Base-by-base conservation (phyloP, 2,329 filamentous ascomycete genomes). In the Coniella lustricola region DNA sequence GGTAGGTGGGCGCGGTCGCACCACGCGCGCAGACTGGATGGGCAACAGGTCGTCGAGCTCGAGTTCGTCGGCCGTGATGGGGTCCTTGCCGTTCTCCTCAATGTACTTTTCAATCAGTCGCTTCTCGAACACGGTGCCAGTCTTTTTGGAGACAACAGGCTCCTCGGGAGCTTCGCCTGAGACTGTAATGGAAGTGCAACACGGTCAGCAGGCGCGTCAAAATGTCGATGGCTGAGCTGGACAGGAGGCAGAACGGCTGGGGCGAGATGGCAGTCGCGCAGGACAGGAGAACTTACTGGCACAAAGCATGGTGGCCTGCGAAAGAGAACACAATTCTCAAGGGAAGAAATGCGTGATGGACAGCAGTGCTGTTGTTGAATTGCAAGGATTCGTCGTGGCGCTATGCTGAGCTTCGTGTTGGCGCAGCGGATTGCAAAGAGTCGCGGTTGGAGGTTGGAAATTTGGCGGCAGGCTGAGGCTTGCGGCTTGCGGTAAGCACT, bases 131-230 rank as follows among this genome's bases (percentile, higher is more conserved):
- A 97, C 81, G 65, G 86, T 84, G 60, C 91, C 88, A 63, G 89
- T 94, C 73, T 96, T 95, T 68, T 87, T 85, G 63, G 93, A 98
- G 62, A 90, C 87, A 58, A 97, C 91, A 48, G 93, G 90, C 70
- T 90, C 85, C 72, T 95, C 87, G 56, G 93, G 91, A 72, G 89
- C 84, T 79, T 96, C 91, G 71, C 93, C 93, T 54, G 93, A 98
- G 69, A 98, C 91, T 95, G 62, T 48, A 20, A 17, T 32, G 18
- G 36, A 34, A 4, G 17, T 32, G 22, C 7, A 29, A 25, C 34
- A 17, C 14, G 43, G 44, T 50, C 33, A 49, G 50, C 21, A 16
- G 32, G 21, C 16, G 21, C 22, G 13, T 31, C 16, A 42, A 32
- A 29, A n/a, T 42, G 38, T 12, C 38, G 22, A 16, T 21, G 22